Evolutionary conservation across 108 stramenopile species (phyloP).

Genomic region (Cylindrotheca fusiformis): DNA sequence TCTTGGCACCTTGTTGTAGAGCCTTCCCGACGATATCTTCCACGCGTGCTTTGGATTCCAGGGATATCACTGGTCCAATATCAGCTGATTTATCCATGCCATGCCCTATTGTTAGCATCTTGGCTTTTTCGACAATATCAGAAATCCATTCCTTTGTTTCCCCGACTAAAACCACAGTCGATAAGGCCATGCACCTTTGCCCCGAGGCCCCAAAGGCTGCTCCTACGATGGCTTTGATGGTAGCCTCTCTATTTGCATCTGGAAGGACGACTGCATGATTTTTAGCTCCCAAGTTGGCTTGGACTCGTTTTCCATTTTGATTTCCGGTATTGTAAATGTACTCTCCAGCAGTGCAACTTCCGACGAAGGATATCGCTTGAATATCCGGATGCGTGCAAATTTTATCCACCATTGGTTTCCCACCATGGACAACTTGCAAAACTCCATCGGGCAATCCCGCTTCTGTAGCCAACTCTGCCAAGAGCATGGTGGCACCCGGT

Average conservation of each 20-base stretch:
- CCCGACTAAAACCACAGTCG: constrained; percentile 82
- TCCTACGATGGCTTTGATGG: constrained; percentile 76
- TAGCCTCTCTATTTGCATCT: constrained; percentile 76
- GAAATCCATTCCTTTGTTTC: constrained; percentile 48
- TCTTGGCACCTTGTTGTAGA: constrained; percentile 75
- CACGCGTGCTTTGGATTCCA: constrained; percentile 70
- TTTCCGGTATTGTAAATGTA: constrained; percentile 85
- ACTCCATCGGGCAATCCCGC: constrained; percentile 90
- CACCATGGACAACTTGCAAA: constrained; percentile 91
- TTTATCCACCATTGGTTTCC: constrained; percentile 74
- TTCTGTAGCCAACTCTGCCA: constrained; percentile 80
- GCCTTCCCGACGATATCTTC: constrained; percentile 67
- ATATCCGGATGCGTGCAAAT: constrained; percentile 81
- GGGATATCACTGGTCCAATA: constrained; percentile 89
- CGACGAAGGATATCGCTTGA: constrained; percentile 93
- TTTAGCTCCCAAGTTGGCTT: constrained; percentile 95
- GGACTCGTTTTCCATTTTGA: constrained; percentile 82
- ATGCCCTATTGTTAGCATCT: constrained; percentile 74
- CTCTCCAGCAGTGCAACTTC: constrained; percentile 84
- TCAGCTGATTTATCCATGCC: constrained; percentile 82
- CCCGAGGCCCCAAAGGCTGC: constrained; percentile 93
- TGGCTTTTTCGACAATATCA: constrained; percentile 56
- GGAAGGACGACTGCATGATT: constrained; percentile 92
- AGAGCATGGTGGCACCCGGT: constrained; percentile 56
- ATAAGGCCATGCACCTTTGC: constrained; percentile 96